Evolutionary conservation across 345 rosid species (phyloP).

Genomic region (Barbarea vulgaris): DNA sequence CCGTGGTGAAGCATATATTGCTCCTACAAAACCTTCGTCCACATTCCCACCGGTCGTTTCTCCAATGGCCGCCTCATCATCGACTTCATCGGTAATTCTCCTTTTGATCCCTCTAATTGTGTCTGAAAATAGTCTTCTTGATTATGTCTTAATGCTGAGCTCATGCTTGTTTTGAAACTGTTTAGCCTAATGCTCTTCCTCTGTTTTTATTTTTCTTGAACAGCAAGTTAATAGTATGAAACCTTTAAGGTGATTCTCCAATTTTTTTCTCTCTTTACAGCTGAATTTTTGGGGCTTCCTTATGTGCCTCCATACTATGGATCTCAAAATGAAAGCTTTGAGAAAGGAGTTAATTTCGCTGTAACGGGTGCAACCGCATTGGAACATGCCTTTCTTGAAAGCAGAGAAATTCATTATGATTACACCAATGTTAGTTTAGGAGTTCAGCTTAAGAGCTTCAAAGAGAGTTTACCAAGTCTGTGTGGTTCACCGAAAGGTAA

Average conservation of each 20-base stretch:
- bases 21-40: too few species aligned
- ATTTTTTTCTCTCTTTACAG: constrained; percentile 27
- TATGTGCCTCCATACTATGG: constrained; percentile 46
- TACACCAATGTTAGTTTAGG: constrained; percentile 42
- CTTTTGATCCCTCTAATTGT: background rate
- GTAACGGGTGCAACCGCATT: constrained; percentile 59
- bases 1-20: too few species aligned
- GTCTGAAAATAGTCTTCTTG: background rate
- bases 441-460: constrained; percentile 48
- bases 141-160: background rate
- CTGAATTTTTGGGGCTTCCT: constrained; percentile 50
- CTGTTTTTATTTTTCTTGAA: constrained; percentile 9
- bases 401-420: constrained; percentile 36
- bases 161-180: background rate
- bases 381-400: constrained; percentile 32
- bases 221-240: constrained; percentile 9
- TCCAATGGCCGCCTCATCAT: constrained; percentile 59
- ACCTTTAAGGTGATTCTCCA: background rate
- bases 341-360: constrained; percentile 56
- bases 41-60: constrained; percentile 51
- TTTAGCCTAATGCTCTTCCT: background rate
- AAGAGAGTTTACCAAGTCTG: constrained; percentile 37
- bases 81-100: constrained; percentile 54
- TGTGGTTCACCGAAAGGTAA: constrained; percentile 42
- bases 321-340: constrained; percentile 34